Percentiles rank a stretch among this genome's conserved stretches.
These are phyloP conservation scores for Podospora pseudocomata DNA, from an alignment of 495 filamentous ascomycete genomes.

Conservation along the genomic window DNA sequence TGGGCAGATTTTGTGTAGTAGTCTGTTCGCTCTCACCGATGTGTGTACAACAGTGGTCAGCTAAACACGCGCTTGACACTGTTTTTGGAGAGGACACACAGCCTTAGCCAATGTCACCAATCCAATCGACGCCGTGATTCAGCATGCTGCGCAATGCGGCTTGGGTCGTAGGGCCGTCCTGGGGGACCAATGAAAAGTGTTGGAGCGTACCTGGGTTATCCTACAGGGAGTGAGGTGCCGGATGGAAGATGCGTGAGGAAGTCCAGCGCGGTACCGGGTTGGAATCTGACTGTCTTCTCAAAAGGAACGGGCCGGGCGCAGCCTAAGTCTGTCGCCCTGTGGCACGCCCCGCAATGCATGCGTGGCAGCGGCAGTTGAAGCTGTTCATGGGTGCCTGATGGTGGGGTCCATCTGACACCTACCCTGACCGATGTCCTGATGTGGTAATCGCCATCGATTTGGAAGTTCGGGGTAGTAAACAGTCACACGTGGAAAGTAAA, in stretches of 20 bases:
- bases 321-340: background rate
- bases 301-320: conserved; percentile 7
- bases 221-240: background rate
- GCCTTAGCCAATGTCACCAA: too few relatives aligned
- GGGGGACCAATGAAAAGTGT: background rate
- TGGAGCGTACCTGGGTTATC: background rate
- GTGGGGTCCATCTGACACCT: conserved; percentile 5
- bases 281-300: background rate
- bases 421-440: background rate
- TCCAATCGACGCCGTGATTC: too few relatives aligned
- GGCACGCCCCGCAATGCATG: background rate
- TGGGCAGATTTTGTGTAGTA: background rate
- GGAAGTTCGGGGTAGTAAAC: background rate
- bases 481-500: background rate
- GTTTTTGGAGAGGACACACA: background rate
- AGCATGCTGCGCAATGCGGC: background rate
- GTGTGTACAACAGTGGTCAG: background rate
- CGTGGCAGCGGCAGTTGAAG: conserved; percentile 4
- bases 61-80: background rate
- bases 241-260: background rate
- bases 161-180: background rate
- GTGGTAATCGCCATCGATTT: background rate
- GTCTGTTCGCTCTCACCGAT: background rate
- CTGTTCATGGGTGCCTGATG: conserved; percentile 1
- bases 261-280: too few relatives aligned